Evolutionary conservation across 768 basidiomycete species (phyloP), one percentile per base, ranked within the genome.

Genomic region (Clavulina sp.): DNA sequence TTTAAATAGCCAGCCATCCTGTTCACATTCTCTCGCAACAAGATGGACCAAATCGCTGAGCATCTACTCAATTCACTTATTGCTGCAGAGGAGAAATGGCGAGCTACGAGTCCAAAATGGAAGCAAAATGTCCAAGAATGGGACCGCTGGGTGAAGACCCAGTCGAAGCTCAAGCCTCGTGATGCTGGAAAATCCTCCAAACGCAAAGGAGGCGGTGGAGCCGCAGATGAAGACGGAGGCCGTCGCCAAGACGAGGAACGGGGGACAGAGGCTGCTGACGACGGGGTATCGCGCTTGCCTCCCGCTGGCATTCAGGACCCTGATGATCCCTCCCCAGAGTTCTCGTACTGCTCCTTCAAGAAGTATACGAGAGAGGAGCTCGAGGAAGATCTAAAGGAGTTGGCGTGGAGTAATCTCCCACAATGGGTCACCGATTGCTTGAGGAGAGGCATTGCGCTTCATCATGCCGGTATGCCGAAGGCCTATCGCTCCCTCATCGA

Each of bases 391-490:
- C 65, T 79, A 21, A 21, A 44, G 5, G 53, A 64, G 1, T 62
- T 81, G 44, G 54, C 3, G 46, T 69, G 64, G 49, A 61, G 59
- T 5, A 56, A 57, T 2, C 60, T 64, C 1, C 69, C 67, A 1
- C 24, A 44, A n/a, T 76, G 75, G 73, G 68, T 70, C 3, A 49
- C 76, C 24, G 53, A 51, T 7, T 75, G 74, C 4, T 62, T 84
- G 46, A 60, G 62, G 47, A 67, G 81, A 30, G 81, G 81, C 29
- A 72, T 84, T 28, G 81, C 73, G 0, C 72, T 84, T 7, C 81
- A 84, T 57, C 81, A 83, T 60, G 58, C 75, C 5, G 81, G 81
- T 21, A 78, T 84, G 78, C 73, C 74, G 54, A 78, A 73, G 58
- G 62, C 62, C 1, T 83, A 82, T 59, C 63, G 79, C 38, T 67